Base-by-base conservation (phyloP, 495 filamentous ascomycete species). In the Aspergillus ostianus region DNA sequence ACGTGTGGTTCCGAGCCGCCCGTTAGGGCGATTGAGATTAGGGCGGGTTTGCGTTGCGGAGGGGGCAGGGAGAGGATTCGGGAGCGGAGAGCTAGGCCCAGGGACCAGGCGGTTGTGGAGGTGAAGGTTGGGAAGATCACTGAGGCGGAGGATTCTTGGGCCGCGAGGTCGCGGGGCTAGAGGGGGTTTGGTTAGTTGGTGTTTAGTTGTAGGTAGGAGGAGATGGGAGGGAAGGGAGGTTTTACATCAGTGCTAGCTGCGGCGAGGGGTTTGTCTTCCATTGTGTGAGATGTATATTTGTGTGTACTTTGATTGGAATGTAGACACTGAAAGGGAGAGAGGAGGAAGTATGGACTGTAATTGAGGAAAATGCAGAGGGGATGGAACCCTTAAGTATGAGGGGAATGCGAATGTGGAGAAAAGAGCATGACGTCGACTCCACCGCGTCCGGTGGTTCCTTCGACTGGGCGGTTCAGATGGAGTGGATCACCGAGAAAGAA, bases 21-120 rank as follows among this genome's bases (percentile, higher is more conserved):
- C 44, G 81, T 75, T 26, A 85, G 77, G 6, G 83, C 72, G 75
- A 93, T 91, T 62, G 83, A 84, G 71, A 92, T 85, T 7, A 89
- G 69, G 23, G 82, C 80, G 0, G 88, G 82, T 61, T 72, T 76
- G 69, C 77, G 77, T 21, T 73, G 69, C 0, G 47, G 12, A n/a
- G 70, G 61, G 0, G 83, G 70, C 30, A 87, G 77, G 20, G 79
- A 70, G 52, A 84, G 74, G 20, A 91, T 81, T 10, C 85, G 83
- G 12, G 75, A 76, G 55, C 87, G 85, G 15, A 92, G 81, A 20
- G 82, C 79, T 48, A 73, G 77, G 50, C 88, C 89, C 26, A 92
- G 80, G 13, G 78, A 70, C 84, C 83, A 90, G 55, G 89, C 90
- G 47, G 87, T 85, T 21, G 77, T 73, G 19, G 82, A 67, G 21